A percentile compares a stretch with the other conserved stretches of the same genome.
Evolutionary conservation across 371 early-diverging fungal genomes (phyloP).

Genomic region (Nematocida parisii): DNA sequence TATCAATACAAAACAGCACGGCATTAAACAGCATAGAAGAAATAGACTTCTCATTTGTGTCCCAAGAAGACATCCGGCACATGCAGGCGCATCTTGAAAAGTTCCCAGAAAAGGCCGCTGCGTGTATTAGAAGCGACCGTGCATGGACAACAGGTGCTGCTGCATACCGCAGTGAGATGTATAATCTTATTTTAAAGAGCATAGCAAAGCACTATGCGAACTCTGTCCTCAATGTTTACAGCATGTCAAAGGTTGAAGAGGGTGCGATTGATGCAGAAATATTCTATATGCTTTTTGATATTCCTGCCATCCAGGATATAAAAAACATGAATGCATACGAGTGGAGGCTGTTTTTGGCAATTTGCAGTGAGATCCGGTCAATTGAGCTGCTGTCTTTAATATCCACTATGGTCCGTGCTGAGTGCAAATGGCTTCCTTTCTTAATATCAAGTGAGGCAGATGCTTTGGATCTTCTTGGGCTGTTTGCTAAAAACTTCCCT

Average conservation of each 20-base stretch:
- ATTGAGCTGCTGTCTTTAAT: conserved; percentile 38
- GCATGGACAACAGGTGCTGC: not conserved
- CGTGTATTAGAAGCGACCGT: conserved; percentile 42
- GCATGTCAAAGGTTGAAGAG: conserved; percentile 44
- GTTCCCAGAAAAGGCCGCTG: conserved; percentile 19
- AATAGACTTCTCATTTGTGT: conserved; percentile 31
- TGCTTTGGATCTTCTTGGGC: conserved; percentile 50
- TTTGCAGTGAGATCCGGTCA: conserved; percentile 48
- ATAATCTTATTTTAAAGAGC: conserved; percentile 23
- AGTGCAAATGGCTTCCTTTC: conserved; percentile 48
- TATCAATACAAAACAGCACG: not conserved
- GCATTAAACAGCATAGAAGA: not conserved
- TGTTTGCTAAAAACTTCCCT: conserved; percentile 43
- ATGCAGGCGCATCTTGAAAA: conserved; percentile 10
- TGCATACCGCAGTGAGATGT: not conserved
- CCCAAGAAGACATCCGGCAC: conserved; percentile 2
- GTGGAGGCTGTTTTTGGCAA: conserved; percentile 44
- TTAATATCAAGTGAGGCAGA: conserved; percentile 10
- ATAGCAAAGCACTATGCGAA: conserved; percentile 52
- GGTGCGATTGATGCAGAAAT: conserved; percentile 50
- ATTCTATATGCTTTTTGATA: conserved; percentile 57
- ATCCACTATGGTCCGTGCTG: conserved; percentile 42
- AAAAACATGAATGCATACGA: conserved; percentile 43
- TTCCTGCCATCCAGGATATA: conserved; percentile 31
- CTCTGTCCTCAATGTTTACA: conserved; percentile 40